Evolutionary conservation across 345 rosid genomes (phyloP), one percentile per base, ranked within the genome.

Genomic region (Sapria himalayana): DNA sequence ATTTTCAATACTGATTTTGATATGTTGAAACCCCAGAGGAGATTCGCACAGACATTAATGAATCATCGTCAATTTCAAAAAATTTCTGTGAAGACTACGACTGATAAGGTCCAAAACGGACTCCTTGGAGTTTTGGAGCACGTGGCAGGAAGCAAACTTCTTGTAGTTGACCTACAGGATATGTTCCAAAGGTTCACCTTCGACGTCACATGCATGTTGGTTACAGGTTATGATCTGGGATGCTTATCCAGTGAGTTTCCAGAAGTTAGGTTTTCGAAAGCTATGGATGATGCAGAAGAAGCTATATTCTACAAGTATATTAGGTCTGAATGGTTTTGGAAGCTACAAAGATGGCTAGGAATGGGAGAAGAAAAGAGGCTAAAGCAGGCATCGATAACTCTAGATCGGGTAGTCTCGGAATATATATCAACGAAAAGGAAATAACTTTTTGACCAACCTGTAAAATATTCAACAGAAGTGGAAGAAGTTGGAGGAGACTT

Each of bases 281-380:
- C 78, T 7, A 56, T 85, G 8, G 92, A 77, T 10, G 41, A 27
- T 5, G 78, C 76, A 0, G 71, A 80, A 0, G 71, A 47, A 48
- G 73, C 60, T 0, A 52, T 82, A 22, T 81, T 86, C 20, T 59
- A 55, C 44, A 57, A 86, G 2, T 85, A 69, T 6, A 52, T 55
- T 46, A 65, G 59, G 15, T 78, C 92, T 0, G 33, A 67, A 15
- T 44, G 69, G 7, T 51, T 81, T 9, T 81, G 96, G 92, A 81
- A 72, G 60, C 9, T 69, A 1, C 73, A 85, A 46, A 67, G 75
- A 15, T 51, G 49, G 29, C 24, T 74, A 18, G 71, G 58, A 32
- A 1, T 73, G 1, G 92, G 93, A 2, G 55, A 64, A 9, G 96
- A 85, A 41, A 73, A 55, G 60, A 59, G 47, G 14, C 61, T 85